Evolutionary conservation across 352 stramenopile species (phyloP).

Genomic region (Pythium dissimile): DNA sequence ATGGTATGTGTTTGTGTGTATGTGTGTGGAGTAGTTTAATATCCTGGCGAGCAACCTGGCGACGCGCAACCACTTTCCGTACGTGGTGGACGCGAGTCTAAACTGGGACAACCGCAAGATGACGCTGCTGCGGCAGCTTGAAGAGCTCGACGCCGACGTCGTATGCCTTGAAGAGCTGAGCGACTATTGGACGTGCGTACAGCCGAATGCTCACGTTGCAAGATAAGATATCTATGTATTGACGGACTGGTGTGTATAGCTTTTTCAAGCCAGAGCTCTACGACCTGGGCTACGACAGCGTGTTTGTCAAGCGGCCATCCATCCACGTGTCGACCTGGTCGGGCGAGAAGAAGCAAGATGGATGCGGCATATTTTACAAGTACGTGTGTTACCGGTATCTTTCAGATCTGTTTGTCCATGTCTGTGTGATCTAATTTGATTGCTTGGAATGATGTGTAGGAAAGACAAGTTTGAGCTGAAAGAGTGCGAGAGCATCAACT

Average conservation of each 20-base stretch:
- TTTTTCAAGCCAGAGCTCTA: constrained; percentile 80
- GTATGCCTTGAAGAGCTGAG: constrained; percentile 84
- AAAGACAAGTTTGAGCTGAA: constrained; percentile 86
- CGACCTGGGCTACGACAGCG: constrained; percentile 77
- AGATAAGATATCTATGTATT: background rate
- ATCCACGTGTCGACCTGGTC: constrained; percentile 86
- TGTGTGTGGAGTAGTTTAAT: constrained; percentile 46
- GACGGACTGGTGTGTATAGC: constrained; percentile 23
- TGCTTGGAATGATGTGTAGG: constrained; percentile 20
- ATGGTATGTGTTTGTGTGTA: background rate
- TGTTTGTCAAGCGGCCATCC: constrained; percentile 82
- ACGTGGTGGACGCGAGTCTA: constrained; percentile 76
- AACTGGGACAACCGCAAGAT: constrained; percentile 85
- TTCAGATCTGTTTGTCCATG: background rate
- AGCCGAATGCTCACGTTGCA: background rate
- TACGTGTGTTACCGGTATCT: no score
- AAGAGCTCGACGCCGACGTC: constrained; percentile 74
- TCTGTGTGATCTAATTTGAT: constrained; percentile 1
- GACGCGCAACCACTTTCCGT: constrained; percentile 82
- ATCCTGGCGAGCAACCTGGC: constrained; percentile 85
- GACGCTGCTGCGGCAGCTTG: constrained; percentile 67
- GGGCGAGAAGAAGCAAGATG: constrained; percentile 85
- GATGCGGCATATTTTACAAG: constrained; percentile 88
- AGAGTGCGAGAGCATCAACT: constrained; percentile 84
- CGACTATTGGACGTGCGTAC: constrained; percentile 85